Evolutionary conservation across 1,139 yeast genomes (phyloP).

Genomic region (Yamadazyma friedrichii): DNA sequence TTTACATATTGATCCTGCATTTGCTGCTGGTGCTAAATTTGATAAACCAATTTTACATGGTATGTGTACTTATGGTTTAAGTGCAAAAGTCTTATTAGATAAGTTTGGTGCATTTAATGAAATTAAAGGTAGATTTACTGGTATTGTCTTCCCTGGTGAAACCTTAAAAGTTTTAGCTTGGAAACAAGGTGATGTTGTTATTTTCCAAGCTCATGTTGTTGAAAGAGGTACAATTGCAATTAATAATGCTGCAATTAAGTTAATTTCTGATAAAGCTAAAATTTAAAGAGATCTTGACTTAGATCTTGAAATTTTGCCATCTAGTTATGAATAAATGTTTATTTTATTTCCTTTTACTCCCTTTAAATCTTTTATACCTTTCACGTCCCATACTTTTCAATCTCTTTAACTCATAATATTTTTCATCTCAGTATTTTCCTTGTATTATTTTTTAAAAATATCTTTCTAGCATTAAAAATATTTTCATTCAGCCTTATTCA

Average conservation of each 20-base stretch:
- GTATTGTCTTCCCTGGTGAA: conserved; percentile 97
- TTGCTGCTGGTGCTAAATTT: conserved; percentile 89
- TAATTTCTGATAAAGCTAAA: conserved; percentile 46
- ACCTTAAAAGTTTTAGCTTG: conserved; percentile 79
- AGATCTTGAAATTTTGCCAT: not conserved
- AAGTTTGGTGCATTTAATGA: conserved; percentile 81
- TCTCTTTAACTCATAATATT: not conserved
- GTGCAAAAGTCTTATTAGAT: conserved; percentile 74
- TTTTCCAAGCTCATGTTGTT: conserved; percentile 80
- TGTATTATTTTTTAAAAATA: too few relatives aligned
- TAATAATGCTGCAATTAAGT: conserved; percentile 83
- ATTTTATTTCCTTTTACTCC: not conserved
- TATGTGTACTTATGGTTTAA: conserved; percentile 80
- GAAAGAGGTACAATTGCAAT: conserved; percentile 81
- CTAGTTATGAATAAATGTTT: conserved; percentile 1
- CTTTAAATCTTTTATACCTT: not conserved
- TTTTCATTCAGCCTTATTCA: too few relatives aligned
- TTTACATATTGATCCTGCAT: conserved; percentile 87
- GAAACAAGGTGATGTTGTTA: conserved; percentile 68
- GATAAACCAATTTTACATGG: conserved; percentile 91
- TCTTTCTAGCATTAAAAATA: too few relatives aligned
- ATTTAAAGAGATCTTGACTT: conserved; percentile 19
- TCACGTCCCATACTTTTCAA: not conserved
- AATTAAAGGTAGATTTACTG: conserved; percentile 87
- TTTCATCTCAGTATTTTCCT: not conserved